phyloP scores from a whole-genome alignment of 805 yeast species.

The Saccharomyces paradoxus region DNA sequence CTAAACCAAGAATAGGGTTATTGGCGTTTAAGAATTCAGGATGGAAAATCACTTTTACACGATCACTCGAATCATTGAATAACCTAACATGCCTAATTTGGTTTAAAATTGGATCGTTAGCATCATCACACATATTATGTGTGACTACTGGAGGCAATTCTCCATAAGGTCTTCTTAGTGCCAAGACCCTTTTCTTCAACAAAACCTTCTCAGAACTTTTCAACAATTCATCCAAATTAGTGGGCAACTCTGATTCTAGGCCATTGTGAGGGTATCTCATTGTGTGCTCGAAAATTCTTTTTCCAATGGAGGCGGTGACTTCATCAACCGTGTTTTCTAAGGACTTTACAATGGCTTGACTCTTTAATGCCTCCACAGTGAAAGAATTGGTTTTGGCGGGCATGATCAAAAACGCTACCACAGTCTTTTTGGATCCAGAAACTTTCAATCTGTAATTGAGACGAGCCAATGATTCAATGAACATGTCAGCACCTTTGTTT shows the following conservation, averaged over 20 bases:
- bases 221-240: constrained; percentile 68
- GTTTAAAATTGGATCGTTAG: constrained; percentile 80
- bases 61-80: constrained; percentile 81
- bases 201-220: constrained; percentile 85
- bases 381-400: constrained; percentile 94
- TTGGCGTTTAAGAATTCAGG: constrained; percentile 94
- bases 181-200: constrained; percentile 85
- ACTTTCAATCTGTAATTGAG: constrained; percentile 81
- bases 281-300: constrained; percentile 83
- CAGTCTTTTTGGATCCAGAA: constrained; percentile 77
- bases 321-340: constrained; percentile 82
- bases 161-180: constrained; percentile 64
- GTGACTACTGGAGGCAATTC: constrained; percentile 92
- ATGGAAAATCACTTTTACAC: constrained; percentile 93
- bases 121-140: constrained; percentile 92
- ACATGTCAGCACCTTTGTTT: constrained; percentile 94
- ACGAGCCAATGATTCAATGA: constrained; percentile 85
- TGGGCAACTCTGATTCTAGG: constrained; percentile 59
- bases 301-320: constrained; percentile 79
- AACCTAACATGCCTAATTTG: constrained; percentile 87
- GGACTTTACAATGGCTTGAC: constrained; percentile 92
- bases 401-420: constrained; percentile 96
- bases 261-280: constrained; percentile 49
- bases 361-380: constrained; percentile 90
- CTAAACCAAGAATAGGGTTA: constrained; percentile 86